Evolutionary conservation across 1,284 basidiomycete species (phyloP).

Genomic region (Exobasidium cylindrosporum): DNA sequence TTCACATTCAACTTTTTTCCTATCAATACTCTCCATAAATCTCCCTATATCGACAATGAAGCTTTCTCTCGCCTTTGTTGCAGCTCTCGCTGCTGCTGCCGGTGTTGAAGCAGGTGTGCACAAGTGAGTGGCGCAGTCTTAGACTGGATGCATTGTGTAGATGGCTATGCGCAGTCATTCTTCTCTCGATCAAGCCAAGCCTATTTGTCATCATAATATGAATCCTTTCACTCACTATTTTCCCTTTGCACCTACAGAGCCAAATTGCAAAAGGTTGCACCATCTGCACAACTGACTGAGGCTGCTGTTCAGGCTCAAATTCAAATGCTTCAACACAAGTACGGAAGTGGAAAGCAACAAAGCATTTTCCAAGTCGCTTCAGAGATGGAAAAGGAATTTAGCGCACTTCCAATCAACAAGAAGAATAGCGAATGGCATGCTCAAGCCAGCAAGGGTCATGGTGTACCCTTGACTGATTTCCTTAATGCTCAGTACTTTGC

Average conservation of each 20-base stretch:
- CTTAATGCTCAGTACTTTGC: slow-evolving; percentile 97
- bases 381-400: slow-evolving; percentile 61
- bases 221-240: too few species aligned
- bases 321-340: slow-evolving; percentile 52
- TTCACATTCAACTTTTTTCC: background rate
- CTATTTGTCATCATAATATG: too few species aligned
- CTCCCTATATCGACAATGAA: slow-evolving; percentile 52
- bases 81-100: slow-evolving; percentile 57
- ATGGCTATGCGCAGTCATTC: slow-evolving; percentile 1
- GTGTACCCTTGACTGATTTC: slow-evolving; percentile 88
- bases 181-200: too few species aligned
- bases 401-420: slow-evolving; percentile 53
- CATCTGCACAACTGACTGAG: slow-evolving; percentile 69
- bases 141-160: background rate
- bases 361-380: slow-evolving; percentile 56
- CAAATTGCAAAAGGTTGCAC: slow-evolving; percentile 64
- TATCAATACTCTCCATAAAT: slow-evolving; percentile 57
- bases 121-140: slow-evolving; percentile 25
- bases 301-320: slow-evolving; percentile 65
- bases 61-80: slow-evolving; percentile 61
- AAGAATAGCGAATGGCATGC: slow-evolving; percentile 34
- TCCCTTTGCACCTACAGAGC: slow-evolving; percentile 21
- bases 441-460: slow-evolving; percentile 71
- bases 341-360: slow-evolving; percentile 46
- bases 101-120: slow-evolving; percentile 59